These are phyloP conservation scores for Diaporthe humulicola DNA, from an alignment of 2,329 filamentous ascomycete species.

Conservation along the genomic window DNA sequence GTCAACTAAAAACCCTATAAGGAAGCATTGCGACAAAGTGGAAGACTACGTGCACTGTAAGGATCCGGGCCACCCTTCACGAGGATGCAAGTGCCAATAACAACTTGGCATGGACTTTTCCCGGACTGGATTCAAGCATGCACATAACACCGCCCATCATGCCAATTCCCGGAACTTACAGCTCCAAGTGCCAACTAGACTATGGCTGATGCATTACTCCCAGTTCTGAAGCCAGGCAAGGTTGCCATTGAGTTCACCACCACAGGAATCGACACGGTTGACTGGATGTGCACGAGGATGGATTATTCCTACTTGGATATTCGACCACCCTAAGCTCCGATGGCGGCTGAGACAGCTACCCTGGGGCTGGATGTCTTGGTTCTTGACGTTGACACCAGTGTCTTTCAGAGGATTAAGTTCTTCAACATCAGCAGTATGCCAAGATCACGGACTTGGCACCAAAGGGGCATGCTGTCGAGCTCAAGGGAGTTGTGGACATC, in stretches of 20 bases:
- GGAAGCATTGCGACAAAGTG: neutral
- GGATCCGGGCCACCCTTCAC: neutral
- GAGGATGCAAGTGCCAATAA: too few species aligned
- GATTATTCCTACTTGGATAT: slow-evolving; percentile 44
- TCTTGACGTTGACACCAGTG: slow-evolving; percentile 52
- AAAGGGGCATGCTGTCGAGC: slow-evolving; percentile 32
- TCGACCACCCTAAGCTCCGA: slow-evolving; percentile 51
- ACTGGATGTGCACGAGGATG: slow-evolving; percentile 51
- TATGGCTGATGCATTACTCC: slow-evolving; percentile 32
- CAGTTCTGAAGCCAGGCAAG: slow-evolving; percentile 41
- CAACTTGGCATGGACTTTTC: too few species aligned
- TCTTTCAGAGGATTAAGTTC: slow-evolving; percentile 52
- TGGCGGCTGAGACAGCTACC: slow-evolving; percentile 50
- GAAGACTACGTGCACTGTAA: neutral
- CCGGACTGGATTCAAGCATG: neutral
- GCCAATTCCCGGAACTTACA: slow-evolving; percentile 26
- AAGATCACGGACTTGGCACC: slow-evolving; percentile 42
- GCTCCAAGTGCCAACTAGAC: slow-evolving; percentile 26
- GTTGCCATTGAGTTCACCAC: slow-evolving; percentile 43
- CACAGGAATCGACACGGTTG: slow-evolving; percentile 51
- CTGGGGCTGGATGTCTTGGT: slow-evolving; percentile 46
- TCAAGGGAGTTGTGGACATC: slow-evolving; percentile 40
- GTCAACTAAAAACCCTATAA: neutral
- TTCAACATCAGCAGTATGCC: slow-evolving; percentile 53
- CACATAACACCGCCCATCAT: neutral